phyloP scores from a whole-genome alignment of 208 protist species.

The Acanthamoeba culbertsoni region DNA sequence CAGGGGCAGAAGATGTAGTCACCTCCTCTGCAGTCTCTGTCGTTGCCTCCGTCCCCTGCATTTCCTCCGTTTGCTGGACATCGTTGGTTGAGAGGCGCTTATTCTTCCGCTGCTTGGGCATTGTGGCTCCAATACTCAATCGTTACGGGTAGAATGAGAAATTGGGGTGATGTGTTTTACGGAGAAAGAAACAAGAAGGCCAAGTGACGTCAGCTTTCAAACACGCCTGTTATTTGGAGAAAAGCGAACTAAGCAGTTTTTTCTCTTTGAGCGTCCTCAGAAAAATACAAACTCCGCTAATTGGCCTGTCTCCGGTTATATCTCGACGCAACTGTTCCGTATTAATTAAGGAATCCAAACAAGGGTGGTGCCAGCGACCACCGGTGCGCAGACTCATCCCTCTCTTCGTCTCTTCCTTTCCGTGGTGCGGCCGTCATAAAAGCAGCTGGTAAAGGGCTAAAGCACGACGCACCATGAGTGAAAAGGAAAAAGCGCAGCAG shows the following conservation, averaged over 20 bases:
- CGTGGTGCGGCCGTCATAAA: neutral
- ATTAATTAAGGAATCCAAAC: too few relatives aligned
- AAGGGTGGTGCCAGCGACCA: too few relatives aligned
- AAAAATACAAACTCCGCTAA: too few relatives aligned
- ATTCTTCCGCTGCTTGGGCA: neutral
- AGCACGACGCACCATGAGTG: neutral
- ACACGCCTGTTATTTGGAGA: neutral
- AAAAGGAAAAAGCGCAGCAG: neutral
- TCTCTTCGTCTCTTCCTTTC: too few relatives aligned
- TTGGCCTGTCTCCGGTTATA: too few relatives aligned
- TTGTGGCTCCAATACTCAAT: neutral
- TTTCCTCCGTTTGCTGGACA: neutral
- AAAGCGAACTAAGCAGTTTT: neutral
- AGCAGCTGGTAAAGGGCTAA: neutral
- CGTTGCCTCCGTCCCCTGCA: neutral
- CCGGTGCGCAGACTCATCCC: too few relatives aligned
- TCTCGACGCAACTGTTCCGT: too few relatives aligned
- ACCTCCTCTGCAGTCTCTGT: neutral
- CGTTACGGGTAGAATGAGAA: neutral
- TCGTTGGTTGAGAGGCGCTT: neutral
- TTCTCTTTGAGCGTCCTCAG: too few relatives aligned
- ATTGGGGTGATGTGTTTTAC: neutral
- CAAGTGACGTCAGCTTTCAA: neutral
- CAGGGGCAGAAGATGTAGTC: neutral
- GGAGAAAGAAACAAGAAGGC: neutral